Evolutionary conservation across 306 rosid genomes (phyloP).

Genomic region (Acacia melanoxylon): DNA sequence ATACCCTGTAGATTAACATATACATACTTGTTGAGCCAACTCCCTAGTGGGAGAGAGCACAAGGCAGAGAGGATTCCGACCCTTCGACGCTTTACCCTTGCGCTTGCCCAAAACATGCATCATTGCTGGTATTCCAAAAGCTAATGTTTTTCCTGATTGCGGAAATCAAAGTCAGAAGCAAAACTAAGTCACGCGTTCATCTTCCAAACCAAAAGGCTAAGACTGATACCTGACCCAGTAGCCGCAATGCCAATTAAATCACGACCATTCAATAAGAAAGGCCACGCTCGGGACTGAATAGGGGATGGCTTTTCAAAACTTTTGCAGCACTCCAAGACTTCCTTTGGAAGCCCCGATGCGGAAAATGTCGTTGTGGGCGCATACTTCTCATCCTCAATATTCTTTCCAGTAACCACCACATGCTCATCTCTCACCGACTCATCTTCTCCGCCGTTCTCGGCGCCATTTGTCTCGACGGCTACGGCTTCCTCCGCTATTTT

Average conservation of each 20-base stretch:
- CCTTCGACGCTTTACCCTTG: slow-evolving; percentile 55
- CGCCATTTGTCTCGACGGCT: background rate
- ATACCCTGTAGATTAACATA: background rate
- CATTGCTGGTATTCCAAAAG: slow-evolving; percentile 84
- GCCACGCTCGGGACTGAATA: slow-evolving; percentile 95
- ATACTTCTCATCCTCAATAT: slow-evolving; percentile 50
- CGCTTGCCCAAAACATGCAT: slow-evolving; percentile 79
- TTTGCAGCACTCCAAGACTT: slow-evolving; percentile 77
- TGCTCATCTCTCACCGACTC: slow-evolving; percentile 40
- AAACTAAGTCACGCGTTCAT: background rate
- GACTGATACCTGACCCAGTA: slow-evolving; percentile 81
- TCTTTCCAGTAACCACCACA: slow-evolving; percentile 75
- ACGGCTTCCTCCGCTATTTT: slow-evolving; percentile 31
- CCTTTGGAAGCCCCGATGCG: slow-evolving; percentile 65
- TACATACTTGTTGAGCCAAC: slow-evolving; percentile 91
- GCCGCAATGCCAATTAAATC: slow-evolving; percentile 95
- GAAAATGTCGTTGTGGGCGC: slow-evolving; percentile 51
- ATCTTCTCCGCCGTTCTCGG: slow-evolving; percentile 8
- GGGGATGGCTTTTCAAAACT: slow-evolving; percentile 79
- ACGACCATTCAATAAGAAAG: slow-evolving; percentile 81
- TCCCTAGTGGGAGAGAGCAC: slow-evolving; percentile 95
- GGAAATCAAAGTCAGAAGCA: slow-evolving; percentile 16
- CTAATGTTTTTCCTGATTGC: slow-evolving; percentile 82
- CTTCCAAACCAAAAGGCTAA: background rate
- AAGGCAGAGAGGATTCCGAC: slow-evolving; percentile 84